phyloP scores from a whole-genome alignment of 2,329 filamentous ascomycete genomes.

The Penicillium sp. region DNA sequence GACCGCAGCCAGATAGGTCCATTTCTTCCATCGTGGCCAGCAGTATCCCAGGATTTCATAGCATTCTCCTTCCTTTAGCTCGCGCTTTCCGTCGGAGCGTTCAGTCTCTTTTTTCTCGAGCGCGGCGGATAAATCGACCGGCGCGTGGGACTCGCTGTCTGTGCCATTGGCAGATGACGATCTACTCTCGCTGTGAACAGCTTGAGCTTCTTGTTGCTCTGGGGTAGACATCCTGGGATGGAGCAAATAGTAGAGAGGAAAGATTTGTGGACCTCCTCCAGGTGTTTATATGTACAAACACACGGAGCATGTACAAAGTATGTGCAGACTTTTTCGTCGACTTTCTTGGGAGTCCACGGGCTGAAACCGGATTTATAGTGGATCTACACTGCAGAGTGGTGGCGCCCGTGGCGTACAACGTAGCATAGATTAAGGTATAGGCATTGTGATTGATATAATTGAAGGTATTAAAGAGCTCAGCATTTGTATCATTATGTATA shows the following conservation, averaged over 20 bases:
- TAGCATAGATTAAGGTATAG: neutral
- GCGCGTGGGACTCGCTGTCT: neutral
- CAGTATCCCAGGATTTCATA: slow-evolving; percentile 60
- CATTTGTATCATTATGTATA: neutral
- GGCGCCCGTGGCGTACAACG: neutral
- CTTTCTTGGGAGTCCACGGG: neutral
- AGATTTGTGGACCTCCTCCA: neutral
- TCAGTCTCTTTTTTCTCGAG: slow-evolving; percentile 18
- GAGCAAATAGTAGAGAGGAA: neutral
- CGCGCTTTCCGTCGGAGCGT: slow-evolving; percentile 12
- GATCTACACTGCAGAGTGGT: neutral
- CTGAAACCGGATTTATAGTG: slow-evolving; percentile 12
- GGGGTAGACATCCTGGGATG: slow-evolving; percentile 1
- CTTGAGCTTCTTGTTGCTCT: slow-evolving; percentile 3
- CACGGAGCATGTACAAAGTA: neutral
- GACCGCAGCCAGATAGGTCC: slow-evolving; percentile 51
- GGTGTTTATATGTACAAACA: slow-evolving; percentile 2
- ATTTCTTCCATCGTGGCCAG: slow-evolving; percentile 44
- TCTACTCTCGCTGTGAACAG: neutral
- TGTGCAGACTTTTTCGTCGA: neutral
- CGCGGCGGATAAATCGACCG: neutral
- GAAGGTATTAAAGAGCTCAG: neutral
- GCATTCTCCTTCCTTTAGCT: slow-evolving; percentile 53
- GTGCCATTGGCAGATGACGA: neutral
- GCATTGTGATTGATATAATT: neutral